phyloP scores from a whole-genome alignment of 2,329 filamentous ascomycete genomes.

The Grosmannia serpens region DNA sequence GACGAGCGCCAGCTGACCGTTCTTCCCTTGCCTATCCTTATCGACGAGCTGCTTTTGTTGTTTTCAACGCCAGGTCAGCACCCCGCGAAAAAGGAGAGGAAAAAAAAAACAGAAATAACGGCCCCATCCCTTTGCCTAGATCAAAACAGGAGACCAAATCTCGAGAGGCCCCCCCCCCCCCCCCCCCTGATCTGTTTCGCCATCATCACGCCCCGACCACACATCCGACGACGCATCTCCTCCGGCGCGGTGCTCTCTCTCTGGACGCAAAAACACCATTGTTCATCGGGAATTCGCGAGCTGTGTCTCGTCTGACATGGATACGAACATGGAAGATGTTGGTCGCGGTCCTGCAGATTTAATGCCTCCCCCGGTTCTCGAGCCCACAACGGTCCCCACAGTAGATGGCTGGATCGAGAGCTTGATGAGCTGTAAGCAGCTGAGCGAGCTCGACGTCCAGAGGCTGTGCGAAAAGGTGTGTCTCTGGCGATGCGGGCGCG shows the following conservation, averaged over 20 bases:
- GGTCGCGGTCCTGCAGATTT: slow-evolving; percentile 73
- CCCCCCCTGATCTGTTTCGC: background rate
- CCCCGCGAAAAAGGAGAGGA: background rate
- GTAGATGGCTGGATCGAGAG: slow-evolving; percentile 98
- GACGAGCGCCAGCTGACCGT: background rate
- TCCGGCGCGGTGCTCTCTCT: background rate
- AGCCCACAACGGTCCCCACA: slow-evolving; percentile 82
- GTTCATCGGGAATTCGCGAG: background rate
- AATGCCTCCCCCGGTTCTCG: slow-evolving; percentile 52
- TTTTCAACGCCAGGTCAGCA: background rate
- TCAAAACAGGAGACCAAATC: background rate
- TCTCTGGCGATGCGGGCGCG: background rate
- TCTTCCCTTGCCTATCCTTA: background rate
- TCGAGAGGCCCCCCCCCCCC: background rate
- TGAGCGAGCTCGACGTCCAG: slow-evolving; percentile 88
- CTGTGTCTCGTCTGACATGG: slow-evolving; percentile 45
- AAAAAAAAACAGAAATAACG: too few species aligned
- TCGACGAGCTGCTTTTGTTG: background rate
- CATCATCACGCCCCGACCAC: background rate
- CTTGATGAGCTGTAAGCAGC: slow-evolving; percentile 97
- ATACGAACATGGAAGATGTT: slow-evolving; percentile 99
- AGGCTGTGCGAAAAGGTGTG: slow-evolving; percentile 94
- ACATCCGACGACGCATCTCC: background rate
- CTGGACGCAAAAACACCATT: background rate
- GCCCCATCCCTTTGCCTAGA: background rate